A percentile compares a stretch with the other conserved stretches of the same genome.
phyloP scores from a whole-genome alignment of 2,329 filamentous ascomycete genomes.

The Cercospora sesami region DNA sequence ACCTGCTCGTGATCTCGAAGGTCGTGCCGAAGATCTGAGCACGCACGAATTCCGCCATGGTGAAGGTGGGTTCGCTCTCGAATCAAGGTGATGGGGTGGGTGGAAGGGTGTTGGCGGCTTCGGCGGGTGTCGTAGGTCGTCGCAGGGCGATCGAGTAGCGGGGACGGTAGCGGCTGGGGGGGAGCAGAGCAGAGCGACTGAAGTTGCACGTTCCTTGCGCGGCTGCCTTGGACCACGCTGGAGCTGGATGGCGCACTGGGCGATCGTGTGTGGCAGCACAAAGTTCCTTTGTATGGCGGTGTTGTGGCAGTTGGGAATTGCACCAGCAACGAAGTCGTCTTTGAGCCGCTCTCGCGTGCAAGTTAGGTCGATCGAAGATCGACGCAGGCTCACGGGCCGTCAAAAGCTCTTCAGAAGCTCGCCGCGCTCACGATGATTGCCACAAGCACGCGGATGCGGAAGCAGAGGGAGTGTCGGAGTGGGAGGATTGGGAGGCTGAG shows the following conservation, averaged over 20 bases:
- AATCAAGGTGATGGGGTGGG: not conserved
- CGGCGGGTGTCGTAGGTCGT: constrained; percentile 2
- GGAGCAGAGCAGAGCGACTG: not conserved
- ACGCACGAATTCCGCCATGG: constrained; percentile 97
- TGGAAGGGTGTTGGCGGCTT: not conserved
- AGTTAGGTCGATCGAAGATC: constrained; percentile 1
- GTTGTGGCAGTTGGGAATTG: not conserved
- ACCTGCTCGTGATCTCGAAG: constrained; percentile 99
- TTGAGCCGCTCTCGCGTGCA: constrained; percentile 1
- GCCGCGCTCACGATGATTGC: not conserved
- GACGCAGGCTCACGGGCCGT: constrained; percentile 5
- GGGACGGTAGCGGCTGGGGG: not conserved
- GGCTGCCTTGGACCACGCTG: not conserved
- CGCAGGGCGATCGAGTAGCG: constrained; percentile 2
- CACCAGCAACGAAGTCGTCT: constrained; percentile 1
- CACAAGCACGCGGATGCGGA: not conserved
- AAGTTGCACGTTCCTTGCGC: constrained; percentile 6
- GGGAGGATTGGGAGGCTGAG: not conserved
- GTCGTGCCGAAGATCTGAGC: constrained; percentile 99
- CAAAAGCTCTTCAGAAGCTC: constrained; percentile 2
- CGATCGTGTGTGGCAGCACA: not conserved
- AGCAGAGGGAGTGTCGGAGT: not conserved
- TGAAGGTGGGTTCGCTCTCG: constrained; percentile 14
- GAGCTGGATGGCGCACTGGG: not conserved
- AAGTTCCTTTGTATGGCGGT: not conserved